These are phyloP conservation scores for Pythium folliculosum DNA, from an alignment of 352 stramenopile genomes.

Conservation along the genomic window DNA sequence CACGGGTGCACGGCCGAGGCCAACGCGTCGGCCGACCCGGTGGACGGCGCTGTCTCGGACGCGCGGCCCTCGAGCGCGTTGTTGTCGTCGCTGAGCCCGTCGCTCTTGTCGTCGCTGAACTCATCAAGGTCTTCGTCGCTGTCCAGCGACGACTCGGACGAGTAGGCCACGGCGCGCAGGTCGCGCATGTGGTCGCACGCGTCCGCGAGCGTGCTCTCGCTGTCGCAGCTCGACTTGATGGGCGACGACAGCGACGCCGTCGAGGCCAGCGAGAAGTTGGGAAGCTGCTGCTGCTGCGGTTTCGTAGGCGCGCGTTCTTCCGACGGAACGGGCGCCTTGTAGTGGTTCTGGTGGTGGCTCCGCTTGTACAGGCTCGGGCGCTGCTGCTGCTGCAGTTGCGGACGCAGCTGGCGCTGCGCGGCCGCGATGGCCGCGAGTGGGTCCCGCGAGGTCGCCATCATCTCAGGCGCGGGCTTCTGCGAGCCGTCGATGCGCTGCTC, in stretches of 20 bases:
- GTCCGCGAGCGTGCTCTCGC: conserved; percentile 27
- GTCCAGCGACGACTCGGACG: conserved; percentile 12
- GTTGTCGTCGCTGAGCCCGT: background rate
- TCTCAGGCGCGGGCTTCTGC: background rate
- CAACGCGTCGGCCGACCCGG: background rate
- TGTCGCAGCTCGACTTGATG: conserved; percentile 22
- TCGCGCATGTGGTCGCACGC: conserved; percentile 12
- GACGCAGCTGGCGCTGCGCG: background rate
- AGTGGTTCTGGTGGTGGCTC: background rate
- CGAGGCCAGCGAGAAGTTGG: conserved; percentile 6
- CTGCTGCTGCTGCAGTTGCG: background rate
- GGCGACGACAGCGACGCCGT: conserved; percentile 14
- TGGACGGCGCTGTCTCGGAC: conserved; percentile 14
- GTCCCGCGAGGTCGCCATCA: background rate
- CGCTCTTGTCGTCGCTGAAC: conserved; percentile 16
- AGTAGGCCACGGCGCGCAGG: conserved; percentile 7
- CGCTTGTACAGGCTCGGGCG: no score
- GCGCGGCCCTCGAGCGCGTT: conserved; percentile 12
- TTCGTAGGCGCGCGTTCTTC: conserved; percentile 7
- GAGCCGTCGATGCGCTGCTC: conserved; percentile 58
- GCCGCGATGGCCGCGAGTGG: conserved; percentile 2
- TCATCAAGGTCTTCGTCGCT: conserved; percentile 19
- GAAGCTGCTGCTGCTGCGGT: background rate
- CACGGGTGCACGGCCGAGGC: conserved; percentile 19
- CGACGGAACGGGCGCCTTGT: conserved; percentile 8